phyloP scores from a whole-genome alignment of 352 stramenopile species.

The Pythium dissotocum region DNA sequence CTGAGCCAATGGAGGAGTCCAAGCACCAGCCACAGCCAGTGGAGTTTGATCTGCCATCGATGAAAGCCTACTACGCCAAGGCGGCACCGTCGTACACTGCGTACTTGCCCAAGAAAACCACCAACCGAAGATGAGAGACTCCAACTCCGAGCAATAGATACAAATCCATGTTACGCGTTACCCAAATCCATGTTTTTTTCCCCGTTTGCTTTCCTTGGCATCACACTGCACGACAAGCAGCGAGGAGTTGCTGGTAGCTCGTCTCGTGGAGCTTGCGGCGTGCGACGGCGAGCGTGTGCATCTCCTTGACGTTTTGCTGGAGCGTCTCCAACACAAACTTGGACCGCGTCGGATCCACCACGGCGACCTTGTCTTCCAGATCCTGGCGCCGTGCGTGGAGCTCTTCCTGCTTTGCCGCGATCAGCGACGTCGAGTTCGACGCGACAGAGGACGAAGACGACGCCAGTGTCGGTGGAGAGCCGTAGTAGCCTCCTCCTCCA shows the following conservation, averaged over 20 bases:
- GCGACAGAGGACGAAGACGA: slow-evolving; percentile 17
- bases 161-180: slow-evolving; percentile 3
- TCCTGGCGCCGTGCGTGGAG: slow-evolving; percentile 48
- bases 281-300: slow-evolving; percentile 70
- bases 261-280: slow-evolving; percentile 68
- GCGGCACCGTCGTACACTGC: slow-evolving; percentile 64
- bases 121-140: slow-evolving; percentile 4
- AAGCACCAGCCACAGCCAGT: background rate
- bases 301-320: slow-evolving; percentile 65
- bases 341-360: slow-evolving; percentile 59
- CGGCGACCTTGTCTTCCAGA: slow-evolving; percentile 55
- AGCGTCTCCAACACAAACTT: slow-evolving; percentile 75
- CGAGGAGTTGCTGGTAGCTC: slow-evolving; percentile 57
- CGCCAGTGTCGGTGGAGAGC: slow-evolving; percentile 13
- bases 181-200: background rate
- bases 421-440: slow-evolving; percentile 30
- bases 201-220: background rate
- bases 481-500: slow-evolving; percentile 4
- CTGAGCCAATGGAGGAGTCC: background rate
- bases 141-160: background rate
- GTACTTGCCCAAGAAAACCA: slow-evolving; percentile 38
- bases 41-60: slow-evolving; percentile 64
- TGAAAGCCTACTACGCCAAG: slow-evolving; percentile 62
- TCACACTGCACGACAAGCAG: slow-evolving; percentile 36
- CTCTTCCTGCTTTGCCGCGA: slow-evolving; percentile 48